phyloP scores from a whole-genome alignment of 2,329 filamentous ascomycete genomes.

The Tolypocladium endophyticum region DNA sequence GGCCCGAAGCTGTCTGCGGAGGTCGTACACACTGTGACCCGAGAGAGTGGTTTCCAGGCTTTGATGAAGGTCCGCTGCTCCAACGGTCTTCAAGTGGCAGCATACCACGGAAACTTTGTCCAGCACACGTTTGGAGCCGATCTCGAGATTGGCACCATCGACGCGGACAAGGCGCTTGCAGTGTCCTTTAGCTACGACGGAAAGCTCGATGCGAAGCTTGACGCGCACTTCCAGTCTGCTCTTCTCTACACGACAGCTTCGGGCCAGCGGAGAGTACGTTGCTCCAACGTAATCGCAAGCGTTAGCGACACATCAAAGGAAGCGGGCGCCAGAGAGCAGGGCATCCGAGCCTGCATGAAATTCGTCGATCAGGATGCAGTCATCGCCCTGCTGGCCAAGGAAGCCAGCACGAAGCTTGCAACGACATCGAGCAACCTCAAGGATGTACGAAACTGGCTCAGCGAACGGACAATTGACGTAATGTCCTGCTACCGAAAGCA shows the following conservation, averaged over 20 bases:
- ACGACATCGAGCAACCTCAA: slow-evolving; percentile 62
- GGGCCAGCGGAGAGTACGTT: slow-evolving; percentile 82
- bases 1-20: slow-evolving; percentile 74
- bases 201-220: slow-evolving; percentile 91
- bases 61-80: slow-evolving; percentile 98
- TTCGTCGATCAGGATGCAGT: slow-evolving; percentile 96
- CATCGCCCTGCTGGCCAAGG: slow-evolving; percentile 79
- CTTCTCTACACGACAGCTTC: slow-evolving; percentile 86
- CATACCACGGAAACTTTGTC: slow-evolving; percentile 94
- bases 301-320: slow-evolving; percentile 58
- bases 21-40: slow-evolving; percentile 72
- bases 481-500: slow-evolving; percentile 88
- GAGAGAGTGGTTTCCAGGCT: slow-evolving; percentile 90
- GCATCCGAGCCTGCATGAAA: slow-evolving; percentile 74
- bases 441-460: slow-evolving; percentile 72
- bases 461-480: slow-evolving; percentile 88
- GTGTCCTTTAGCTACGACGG: slow-evolving; percentile 93
- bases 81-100: slow-evolving; percentile 83
- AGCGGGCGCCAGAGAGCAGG: slow-evolving; percentile 28
- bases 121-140: slow-evolving; percentile 94
- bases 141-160: slow-evolving; percentile 83
- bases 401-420: slow-evolving; percentile 77
- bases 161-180: slow-evolving; percentile 85
- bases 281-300: slow-evolving; percentile 86
- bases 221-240: slow-evolving; percentile 95